Conservation (phyloP, 768 basidiomycete species). For the Tulasnella sp. region DNA sequence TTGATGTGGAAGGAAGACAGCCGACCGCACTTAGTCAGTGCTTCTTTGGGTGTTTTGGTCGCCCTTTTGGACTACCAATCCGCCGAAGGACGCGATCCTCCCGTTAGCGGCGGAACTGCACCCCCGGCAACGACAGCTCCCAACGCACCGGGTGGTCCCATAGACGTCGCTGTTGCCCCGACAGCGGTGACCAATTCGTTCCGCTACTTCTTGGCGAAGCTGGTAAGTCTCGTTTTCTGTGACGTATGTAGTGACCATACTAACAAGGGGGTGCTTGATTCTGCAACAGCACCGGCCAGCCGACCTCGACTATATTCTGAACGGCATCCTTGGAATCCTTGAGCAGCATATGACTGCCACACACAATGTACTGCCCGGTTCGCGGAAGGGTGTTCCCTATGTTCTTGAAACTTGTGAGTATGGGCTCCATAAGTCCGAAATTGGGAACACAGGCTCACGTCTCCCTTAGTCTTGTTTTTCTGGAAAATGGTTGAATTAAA, state of each 20-base stretch:
- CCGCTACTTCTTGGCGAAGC: conserved; percentile 84
- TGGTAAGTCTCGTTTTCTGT: conserved; percentile 48
- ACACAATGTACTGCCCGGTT: conserved; percentile 76
- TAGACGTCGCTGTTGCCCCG: conserved; percentile 17
- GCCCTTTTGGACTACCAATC: conserved; percentile 78
- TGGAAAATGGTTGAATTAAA: conserved; percentile 94
- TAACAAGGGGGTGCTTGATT: conserved; percentile 24
- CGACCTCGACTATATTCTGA: conserved; percentile 81
- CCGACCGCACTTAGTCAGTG: conserved; percentile 63
- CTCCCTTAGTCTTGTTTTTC: conserved; percentile 61
- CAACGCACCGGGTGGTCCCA: conserved; percentile 42
- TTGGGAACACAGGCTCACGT: conserved; percentile 20
- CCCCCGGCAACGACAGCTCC: conserved; percentile 37
- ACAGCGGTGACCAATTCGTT: conserved; percentile 76
- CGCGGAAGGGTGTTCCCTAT: conserved; percentile 77
- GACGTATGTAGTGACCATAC: conserved; percentile 17
- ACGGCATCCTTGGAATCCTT: conserved; percentile 53
- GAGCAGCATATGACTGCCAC: conserved; percentile 71
- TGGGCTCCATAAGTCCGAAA: background rate
- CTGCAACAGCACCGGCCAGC: conserved; percentile 70
- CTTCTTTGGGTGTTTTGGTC: conserved; percentile 72
- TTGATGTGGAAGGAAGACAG: conserved; percentile 80
- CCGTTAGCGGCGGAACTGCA: background rate
- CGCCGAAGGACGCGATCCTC: conserved; percentile 59
- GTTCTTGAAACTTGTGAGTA: conserved; percentile 73